Evolutionary conservation across 2,329 filamentous ascomycete genomes (phyloP), one percentile per base, ranked within the genome.

Genomic region (Fusarium clavum): DNA sequence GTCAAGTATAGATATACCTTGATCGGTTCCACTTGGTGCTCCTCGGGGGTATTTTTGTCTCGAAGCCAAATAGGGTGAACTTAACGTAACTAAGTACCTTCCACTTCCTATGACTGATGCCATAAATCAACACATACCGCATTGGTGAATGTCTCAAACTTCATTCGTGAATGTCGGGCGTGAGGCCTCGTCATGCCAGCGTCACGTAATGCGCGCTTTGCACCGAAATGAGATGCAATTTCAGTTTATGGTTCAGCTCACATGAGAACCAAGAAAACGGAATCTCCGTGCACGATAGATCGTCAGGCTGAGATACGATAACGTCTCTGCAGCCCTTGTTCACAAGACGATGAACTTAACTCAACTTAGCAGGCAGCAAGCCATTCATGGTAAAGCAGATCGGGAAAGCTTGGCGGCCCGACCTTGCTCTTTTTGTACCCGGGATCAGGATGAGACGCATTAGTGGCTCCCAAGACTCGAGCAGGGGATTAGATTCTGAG

Each of bases 401-500:
- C 51, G 52, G 54, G 54, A 41, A 68, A 47, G 49, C 59, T 34
- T 58, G 51, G 47, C 44, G 64, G 20, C 16, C 41, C 25, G 63
- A 57, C 48, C 56, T 48, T 48, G 44, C 24, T 61, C 38, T 54
- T 49, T 63, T 57, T 57, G 40, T 61, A 60, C 48, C 65, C 61
- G 46, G 73, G 70, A 73, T 75, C 66, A 72, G 49, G 57, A 70
- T 75, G 73, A 74, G 66, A 70, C 66, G 70, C 72, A 75, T 75
- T 75, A 75, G 73, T 73, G 70, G 61, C 68, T 29, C 49, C 48
- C 24, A 55, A 43, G 51, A 58, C 40, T 41, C 47, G 69, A 67
- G 46, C 57, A 67, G 47, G 56, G 64, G 34, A 41, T 11, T 34
- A n/a, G n/a, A 9, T 25, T 16, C 32, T 41, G 16, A 24, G 34